Percentiles rank a stretch among this genome's conserved stretches.
phyloP scores from a whole-genome alignment of 768 basidiomycete genomes.

The Tricholoma matsutake region DNA sequence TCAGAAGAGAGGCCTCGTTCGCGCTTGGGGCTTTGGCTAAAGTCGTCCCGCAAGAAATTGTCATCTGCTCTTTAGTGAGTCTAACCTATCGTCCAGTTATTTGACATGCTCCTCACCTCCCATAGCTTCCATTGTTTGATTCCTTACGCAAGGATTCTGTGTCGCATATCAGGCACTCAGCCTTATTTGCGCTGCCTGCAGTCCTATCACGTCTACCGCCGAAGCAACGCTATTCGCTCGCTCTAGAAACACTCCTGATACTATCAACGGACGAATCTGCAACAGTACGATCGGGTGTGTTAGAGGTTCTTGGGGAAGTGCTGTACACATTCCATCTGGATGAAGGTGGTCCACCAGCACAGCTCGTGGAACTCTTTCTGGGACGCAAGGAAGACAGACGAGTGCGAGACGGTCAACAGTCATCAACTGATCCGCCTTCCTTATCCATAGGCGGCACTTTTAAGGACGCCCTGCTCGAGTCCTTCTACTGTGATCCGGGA shows the following conservation, averaged over 20 bases:
- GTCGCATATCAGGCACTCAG: conserved; percentile 86
- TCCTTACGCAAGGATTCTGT: conserved; percentile 60
- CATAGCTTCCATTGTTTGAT: conserved; percentile 80
- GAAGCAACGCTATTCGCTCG: conserved; percentile 56
- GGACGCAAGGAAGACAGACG: conserved; percentile 49
- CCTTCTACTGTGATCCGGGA: conserved; percentile 61
- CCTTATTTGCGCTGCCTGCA: conserved; percentile 81
- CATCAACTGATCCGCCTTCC: conserved; percentile 11
- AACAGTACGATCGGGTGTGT: conserved; percentile 71
- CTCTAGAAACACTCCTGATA: conserved; percentile 59
- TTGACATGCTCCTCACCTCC: conserved; percentile 3
- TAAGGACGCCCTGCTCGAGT: conserved; percentile 28
- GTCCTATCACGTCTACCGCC: conserved; percentile 65
- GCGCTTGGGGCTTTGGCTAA: conserved; percentile 88
- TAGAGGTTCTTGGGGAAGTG: conserved; percentile 89
- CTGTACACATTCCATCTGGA: conserved; percentile 75
- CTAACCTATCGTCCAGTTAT: not conserved
- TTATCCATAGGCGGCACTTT: not conserved
- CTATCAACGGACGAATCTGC: conserved; percentile 63
- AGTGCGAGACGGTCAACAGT: conserved; percentile 37
- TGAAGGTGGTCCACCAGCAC: conserved; percentile 63
- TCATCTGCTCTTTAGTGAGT: conserved; percentile 60
- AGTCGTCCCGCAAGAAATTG: conserved; percentile 73
- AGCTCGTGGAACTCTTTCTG: conserved; percentile 75
- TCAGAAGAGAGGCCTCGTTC: conserved; percentile 82